A percentile compares a stretch with the other conserved stretches of the same genome.
Conservation (phyloP, 306 rosid species). For the Cucumis melo region DNA sequence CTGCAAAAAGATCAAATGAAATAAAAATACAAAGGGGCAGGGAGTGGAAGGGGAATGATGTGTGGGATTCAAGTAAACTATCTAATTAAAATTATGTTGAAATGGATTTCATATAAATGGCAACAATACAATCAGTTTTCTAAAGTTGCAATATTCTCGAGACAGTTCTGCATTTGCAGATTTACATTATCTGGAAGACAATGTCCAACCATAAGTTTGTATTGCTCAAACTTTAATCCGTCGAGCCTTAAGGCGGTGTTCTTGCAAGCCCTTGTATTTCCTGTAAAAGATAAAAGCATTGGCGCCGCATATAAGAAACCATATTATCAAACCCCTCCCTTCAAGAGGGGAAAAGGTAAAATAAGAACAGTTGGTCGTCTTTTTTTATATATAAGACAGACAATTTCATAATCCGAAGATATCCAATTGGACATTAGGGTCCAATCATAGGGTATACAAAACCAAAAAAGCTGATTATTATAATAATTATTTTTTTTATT, state of each 20-base stretch:
- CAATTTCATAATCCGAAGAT: too few species aligned
- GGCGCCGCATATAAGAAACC: not conserved
- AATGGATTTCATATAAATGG: not conserved
- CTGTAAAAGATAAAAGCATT: conserved; percentile 14
- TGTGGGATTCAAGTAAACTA: not conserved
- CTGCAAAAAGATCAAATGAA: too few species aligned
- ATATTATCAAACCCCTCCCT: too few species aligned
- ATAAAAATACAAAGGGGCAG: not conserved
- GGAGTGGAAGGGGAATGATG: not conserved
- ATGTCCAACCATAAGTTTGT: conserved; percentile 35
- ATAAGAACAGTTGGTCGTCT: too few species aligned
- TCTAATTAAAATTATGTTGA: not conserved
- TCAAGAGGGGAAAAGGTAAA: too few species aligned
- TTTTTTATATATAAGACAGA: too few species aligned
- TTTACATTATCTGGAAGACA: conserved; percentile 28
- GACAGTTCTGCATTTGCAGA: conserved; percentile 42
- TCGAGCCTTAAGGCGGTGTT: conserved; percentile 55
- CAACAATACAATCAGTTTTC: conserved; percentile 30
- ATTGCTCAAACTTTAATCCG: conserved; percentile 54
- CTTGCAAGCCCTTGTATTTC: conserved; percentile 59
- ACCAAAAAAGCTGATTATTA: too few species aligned
- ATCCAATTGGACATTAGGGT: too few species aligned
- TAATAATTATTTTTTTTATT: too few species aligned
- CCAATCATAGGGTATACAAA: too few species aligned
- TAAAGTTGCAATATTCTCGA: conserved; percentile 50